Percentiles rank a stretch among this genome's conserved stretches.
phyloP scores from a whole-genome alignment of 805 yeast genomes.

The Wickerhamiella galacta region DNA sequence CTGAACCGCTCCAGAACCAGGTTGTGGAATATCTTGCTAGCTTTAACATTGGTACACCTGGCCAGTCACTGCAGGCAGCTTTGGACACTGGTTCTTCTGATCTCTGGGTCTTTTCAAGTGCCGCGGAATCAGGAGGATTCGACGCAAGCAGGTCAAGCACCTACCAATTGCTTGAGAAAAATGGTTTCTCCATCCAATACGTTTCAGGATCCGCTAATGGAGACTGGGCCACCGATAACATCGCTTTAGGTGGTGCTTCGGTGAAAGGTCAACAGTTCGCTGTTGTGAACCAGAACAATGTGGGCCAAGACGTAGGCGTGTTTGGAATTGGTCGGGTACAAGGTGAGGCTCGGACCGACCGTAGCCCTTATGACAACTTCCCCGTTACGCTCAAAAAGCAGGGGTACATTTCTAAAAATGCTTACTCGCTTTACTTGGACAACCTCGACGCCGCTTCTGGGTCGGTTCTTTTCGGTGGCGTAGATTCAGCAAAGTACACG shows the following conservation, averaged over 20 bases:
- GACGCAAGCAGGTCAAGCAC: conserved; percentile 14
- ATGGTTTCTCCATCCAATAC: conserved; percentile 3
- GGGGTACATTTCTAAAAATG: conserved; percentile 25
- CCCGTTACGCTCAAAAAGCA: conserved; percentile 18
- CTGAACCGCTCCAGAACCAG: conserved; percentile 9
- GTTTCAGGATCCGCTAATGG: conserved; percentile 28
- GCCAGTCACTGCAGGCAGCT: conserved; percentile 33
- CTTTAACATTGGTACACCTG: conserved; percentile 34
- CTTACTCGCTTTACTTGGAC: conserved; percentile 34
- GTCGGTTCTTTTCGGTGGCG: conserved; percentile 48
- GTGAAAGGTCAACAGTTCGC: conserved; percentile 47
- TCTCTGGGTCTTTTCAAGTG: conserved; percentile 44
- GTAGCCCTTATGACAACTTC: conserved; percentile 11
- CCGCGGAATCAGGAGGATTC: conserved; percentile 10
- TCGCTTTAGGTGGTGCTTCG: conserved; percentile 34
- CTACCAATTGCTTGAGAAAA: conserved; percentile 5
- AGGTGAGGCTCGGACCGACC: conserved; percentile 16
- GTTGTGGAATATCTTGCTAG: conserved; percentile 9
- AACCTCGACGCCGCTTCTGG: conserved; percentile 25
- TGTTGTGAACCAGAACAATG: conserved; percentile 37
- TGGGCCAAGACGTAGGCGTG: conserved; percentile 22
- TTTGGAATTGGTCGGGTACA: conserved; percentile 20
- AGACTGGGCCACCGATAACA: conserved; percentile 41
- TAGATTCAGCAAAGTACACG: conserved; percentile 42
- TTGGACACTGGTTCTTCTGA: conserved; percentile 53